A percentile compares a stretch with the other conserved stretches of the same genome.
Conservation (phyloP, 2,329 filamentous ascomycete genomes). For the Pseudocercospora cruenta region DNA sequence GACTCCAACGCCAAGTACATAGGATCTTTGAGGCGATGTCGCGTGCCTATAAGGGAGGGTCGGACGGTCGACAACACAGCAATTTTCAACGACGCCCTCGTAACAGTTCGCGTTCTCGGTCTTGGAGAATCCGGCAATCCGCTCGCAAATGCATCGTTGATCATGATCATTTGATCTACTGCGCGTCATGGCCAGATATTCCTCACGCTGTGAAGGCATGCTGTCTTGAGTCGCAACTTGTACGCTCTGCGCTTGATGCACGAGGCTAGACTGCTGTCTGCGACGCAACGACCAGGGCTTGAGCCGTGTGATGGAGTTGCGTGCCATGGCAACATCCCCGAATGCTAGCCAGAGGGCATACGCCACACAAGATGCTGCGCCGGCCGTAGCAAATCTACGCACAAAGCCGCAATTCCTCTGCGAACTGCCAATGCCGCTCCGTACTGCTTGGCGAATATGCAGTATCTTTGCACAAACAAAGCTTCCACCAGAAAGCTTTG, state of each 20-base stretch:
- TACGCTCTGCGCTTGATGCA: too few relatives aligned
- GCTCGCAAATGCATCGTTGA: background rate
- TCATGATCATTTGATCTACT: constrained; percentile 3
- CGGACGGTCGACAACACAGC: background rate
- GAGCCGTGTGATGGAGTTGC: too few relatives aligned
- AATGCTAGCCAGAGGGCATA: too few relatives aligned
- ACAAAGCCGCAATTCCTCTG: background rate
- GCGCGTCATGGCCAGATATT: constrained; percentile 2
- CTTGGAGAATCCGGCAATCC: background rate
- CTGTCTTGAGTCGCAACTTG: too few relatives aligned
- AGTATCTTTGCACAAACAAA: background rate
- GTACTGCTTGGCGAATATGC: background rate
- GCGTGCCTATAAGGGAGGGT: background rate
- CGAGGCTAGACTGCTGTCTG: too few relatives aligned
- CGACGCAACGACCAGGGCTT: too few relatives aligned
- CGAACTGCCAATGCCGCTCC: background rate
- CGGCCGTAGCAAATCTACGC: background rate
- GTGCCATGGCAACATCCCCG: too few relatives aligned
- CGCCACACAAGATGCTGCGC: background rate
- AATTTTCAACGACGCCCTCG: background rate
- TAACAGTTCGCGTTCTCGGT: background rate
- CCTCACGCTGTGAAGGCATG: too few relatives aligned
- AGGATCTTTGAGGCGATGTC: background rate
- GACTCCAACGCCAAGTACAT: background rate
- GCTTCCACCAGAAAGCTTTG: background rate